phyloP scores from a whole-genome alignment of 768 basidiomycete genomes.

The Suillus occidentalis region DNA sequence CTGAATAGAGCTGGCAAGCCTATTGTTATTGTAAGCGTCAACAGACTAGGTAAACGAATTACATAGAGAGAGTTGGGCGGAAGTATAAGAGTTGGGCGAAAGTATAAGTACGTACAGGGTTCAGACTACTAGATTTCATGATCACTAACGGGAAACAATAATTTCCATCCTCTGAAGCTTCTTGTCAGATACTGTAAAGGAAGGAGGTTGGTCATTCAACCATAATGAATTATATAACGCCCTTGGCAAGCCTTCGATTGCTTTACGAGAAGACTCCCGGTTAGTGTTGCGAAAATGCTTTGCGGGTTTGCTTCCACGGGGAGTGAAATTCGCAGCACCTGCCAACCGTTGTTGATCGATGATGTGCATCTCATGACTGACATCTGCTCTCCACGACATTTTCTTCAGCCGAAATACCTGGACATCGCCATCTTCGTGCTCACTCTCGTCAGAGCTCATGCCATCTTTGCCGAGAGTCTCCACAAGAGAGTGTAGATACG shows the following conservation, averaged over 20 bases:
- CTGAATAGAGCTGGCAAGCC: too few relatives aligned
- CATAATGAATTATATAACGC: too few relatives aligned
- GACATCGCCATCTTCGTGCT: neutral
- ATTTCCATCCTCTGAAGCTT: neutral
- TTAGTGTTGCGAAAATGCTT: neutral
- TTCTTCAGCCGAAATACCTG: neutral
- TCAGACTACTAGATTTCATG: neutral
- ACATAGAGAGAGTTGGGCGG: too few relatives aligned
- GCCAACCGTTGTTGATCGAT: neutral
- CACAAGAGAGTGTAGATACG: neutral
- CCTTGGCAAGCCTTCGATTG: too few relatives aligned
- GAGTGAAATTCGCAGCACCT: neutral
- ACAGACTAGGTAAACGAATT: too few relatives aligned
- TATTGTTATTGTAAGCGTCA: too few relatives aligned
- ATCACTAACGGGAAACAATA: neutral
- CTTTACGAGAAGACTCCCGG: neutral
- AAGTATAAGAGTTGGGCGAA: too few relatives aligned
- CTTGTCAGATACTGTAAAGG: neutral
- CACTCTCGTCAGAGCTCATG: constrained; percentile 9
- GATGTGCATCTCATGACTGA: neutral
- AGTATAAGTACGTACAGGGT: too few relatives aligned
- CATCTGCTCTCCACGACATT: neutral
- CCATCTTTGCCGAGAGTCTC: constrained; percentile 2
- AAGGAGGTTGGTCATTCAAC: too few relatives aligned
- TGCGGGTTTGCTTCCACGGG: neutral